Base-by-base conservation (phyloP, 2,329 filamentous ascomycete species). In the Mycosphaerella sp. region DNA sequence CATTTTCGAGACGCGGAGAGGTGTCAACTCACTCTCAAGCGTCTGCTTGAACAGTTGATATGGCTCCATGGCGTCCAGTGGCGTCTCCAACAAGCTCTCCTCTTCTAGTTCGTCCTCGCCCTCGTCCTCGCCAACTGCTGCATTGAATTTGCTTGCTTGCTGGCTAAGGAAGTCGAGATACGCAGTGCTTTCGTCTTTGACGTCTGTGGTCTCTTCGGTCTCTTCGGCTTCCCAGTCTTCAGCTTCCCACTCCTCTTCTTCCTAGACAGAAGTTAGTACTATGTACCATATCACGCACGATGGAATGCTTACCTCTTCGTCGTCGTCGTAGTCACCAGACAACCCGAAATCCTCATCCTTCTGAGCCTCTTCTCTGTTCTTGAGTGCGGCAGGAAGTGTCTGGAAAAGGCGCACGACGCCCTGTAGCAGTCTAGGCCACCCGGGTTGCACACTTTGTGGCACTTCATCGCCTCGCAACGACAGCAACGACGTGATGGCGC, bases 81-180 rank as follows among this genome's bases (percentile, higher is more conserved):
- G 91, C 10, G 92, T 95, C 72, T 98, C 93, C 2, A 98, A 81
- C 48, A 97, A 78, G 55, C 89, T 87, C 69, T 91, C 92, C 66
- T 97, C 93, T 70, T 97, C 92, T 14, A 95, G 83, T 44, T 96
- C 84, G 51, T 95, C 90, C 26, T 91, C 87, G 1, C 89, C 89
- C 46, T 85, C 83, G 12, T 81, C 80, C 14, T 85, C 79, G 29
- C 67, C 68, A 34, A 68, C 64, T 14, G 84, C 80, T 59, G 85
- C 84, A 70, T 71, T 68, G 69, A 71, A 66, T 56, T 66, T 69
- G 58, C 62, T 64, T 9, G 68, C 69, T 57, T 97, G 92, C 69
- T 95, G 87, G 64, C 92, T 95, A 29, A 98, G 74, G 76, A 98
- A 98, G 62, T 97, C 91, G 45, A 98, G 81, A 70, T 98, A 98